Evolutionary conservation across 805 yeast species (phyloP), one percentile per base, ranked within the genome.

Genomic region (Candida gorgasii): DNA sequence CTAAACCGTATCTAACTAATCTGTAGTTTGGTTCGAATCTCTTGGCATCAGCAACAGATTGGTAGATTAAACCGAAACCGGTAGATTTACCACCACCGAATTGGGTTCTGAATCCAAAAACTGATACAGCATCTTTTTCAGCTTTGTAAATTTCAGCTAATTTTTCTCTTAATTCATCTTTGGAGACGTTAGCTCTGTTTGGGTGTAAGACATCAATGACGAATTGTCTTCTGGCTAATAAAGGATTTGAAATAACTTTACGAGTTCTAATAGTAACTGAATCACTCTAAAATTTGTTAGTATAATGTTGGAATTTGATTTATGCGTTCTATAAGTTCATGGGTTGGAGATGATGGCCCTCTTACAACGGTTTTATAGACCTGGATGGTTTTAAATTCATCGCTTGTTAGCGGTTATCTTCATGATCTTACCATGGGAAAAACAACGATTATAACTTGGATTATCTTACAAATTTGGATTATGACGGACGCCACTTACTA

Each of bases 21-120:
- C 99, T 90, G 95, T 93, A 93, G 61, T 89, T 71, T 79, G 99
- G 99, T 82, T 93, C 99, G 75, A 93, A 92, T 77, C 84, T 90
- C 86, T 90, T 88, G 71, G 96, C 92, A 72, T 90, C 96, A 64
- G 95, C 97, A 67, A 81, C 88, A 63, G 96, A 87, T 86, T 89
- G 92, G 92, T 93, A 93, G 68, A 93, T 87, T 72, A 93, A 82
- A 78, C 98, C 99, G 79, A 93, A 93, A 73, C 99, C 99, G 58
- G 97, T 85, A 58, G 99, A 88, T 79, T 88, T 92, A 70, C 97
- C 96, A 78, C 99, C 99, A 88, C 99, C 99, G 76, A 80, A 93
- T 78, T 89, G 95, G 66, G 98, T 93, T 84, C 96, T 87, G 96
- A 93, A 88, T 74, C 98, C 98, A 71, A 93, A 93, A 62, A 92